Percentiles rank a stretch among this genome's conserved stretches.
These are phyloP conservation scores for Eucalyptus grandis DNA, from an alignment of 345 rosid genomes.

Conservation along the genomic window DNA sequence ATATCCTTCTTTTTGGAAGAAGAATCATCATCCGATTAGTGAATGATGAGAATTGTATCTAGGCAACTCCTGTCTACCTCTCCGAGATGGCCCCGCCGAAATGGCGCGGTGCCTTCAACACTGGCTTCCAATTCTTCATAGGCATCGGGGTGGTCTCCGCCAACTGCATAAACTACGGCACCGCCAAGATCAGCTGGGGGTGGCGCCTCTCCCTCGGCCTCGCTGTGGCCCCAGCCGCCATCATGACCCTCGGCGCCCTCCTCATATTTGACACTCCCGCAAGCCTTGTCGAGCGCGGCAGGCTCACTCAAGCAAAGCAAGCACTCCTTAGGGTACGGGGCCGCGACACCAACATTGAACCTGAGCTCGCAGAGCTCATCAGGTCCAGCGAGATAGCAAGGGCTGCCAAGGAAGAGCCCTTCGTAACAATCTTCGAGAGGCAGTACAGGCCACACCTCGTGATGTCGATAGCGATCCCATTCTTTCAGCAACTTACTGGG, in stretches of 20 bases:
- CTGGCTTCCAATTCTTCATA: constrained; percentile 71
- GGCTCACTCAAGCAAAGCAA: constrained; percentile 31
- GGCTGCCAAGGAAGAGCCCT: constrained; percentile 35
- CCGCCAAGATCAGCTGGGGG: constrained; percentile 47
- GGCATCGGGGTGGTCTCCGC: constrained; percentile 62
- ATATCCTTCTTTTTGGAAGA: background rate
- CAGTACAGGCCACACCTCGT: constrained; percentile 66
- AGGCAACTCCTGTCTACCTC: constrained; percentile 84
- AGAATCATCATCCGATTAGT: background rate
- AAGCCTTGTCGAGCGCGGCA: constrained; percentile 67
- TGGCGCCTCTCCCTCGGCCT: constrained; percentile 87
- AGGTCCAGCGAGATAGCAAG: constrained; percentile 33
- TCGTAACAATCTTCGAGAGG: constrained; percentile 45
- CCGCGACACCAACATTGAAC: constrained; percentile 23
- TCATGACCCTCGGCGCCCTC: constrained; percentile 64
- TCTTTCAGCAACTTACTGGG: constrained; percentile 77
- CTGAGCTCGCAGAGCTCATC: constrained; percentile 39
- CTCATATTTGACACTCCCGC: constrained; percentile 62
- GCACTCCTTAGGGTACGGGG: constrained; percentile 43
- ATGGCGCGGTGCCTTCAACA: constrained; percentile 85
- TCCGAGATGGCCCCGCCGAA: constrained; percentile 80
- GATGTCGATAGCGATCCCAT: constrained; percentile 55
- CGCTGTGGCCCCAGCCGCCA: constrained; percentile 53
- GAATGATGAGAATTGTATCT: background rate
- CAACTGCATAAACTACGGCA: constrained; percentile 45